Evolutionary conservation across 2,329 filamentous ascomycete genomes (phyloP), one percentile per base, ranked within the genome.

Genomic region (Huntiella omanensis): DNA sequence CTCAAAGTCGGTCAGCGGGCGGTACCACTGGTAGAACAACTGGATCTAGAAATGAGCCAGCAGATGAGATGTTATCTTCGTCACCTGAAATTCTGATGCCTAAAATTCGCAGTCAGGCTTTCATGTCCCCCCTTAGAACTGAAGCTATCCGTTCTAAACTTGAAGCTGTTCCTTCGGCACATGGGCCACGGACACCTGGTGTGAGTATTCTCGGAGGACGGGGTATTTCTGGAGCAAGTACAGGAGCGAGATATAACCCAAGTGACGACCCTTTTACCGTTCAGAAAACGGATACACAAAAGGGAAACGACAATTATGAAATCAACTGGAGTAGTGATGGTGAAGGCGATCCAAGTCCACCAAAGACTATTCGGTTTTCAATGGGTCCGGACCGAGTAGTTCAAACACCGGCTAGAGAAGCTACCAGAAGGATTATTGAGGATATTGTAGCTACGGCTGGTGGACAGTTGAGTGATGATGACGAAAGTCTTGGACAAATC

Each of bases 351-450:
- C 73, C 76, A 7, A 94, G 84, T 56, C 91, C 91, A 22, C 91
- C 91, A 0, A 96, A 96, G 67, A 91, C 84, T 8, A 87, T 92
- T 50, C 82, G 87, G 56, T 92, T 92, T 59, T 79, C 81, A 39
- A 63, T 92, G 41, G 82, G 82, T 43, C 80, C 80, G 45, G 82
- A 77, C 36, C 78, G 82, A 57, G 63, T 92, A 16, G 60, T 88
- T 58, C 83, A 87, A 59, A 92, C 84, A 42, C 84, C 83, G 51
- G 83, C 84, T 28, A 73, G 80, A 47, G 83, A 91, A 60, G 84
- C 84, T 3, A 87, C 82, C 55, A 80, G 73, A 58, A 73, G 77
- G 47, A 88, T 92, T 49, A 83, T 92, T 0, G 80, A 86, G 45
- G 82, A 88, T 56, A 71, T 92, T 41, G 64, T 91, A 5, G 62